Base-by-base conservation (phyloP, 805 yeast species). In the Suhomyces sp. region DNA sequence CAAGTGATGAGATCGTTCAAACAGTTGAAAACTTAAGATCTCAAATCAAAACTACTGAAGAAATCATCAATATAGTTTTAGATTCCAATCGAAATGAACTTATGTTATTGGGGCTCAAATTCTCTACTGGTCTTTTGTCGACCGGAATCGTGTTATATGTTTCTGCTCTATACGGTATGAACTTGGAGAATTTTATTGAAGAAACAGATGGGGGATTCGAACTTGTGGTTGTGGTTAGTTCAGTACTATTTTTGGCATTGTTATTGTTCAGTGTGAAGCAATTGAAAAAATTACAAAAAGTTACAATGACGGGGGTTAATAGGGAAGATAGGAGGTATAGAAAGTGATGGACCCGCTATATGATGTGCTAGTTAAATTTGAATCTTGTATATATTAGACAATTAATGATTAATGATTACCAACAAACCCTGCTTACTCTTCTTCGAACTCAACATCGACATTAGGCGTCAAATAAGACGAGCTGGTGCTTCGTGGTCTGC, bases 161-260 rank as follows among this genome's bases (percentile, higher is more conserved):
- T 11, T 93, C 95, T 2, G 83, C 96, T 0, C 65, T 88, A 8
- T 93, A 90, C 58, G 99, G 99, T 22, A 93, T 93, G 98, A 93
- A 93, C 60, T 66, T 93, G 56, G 87, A 84, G 52, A 93, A 91
- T 60, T 88, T 85, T 25, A 81, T 93, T 15, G 99, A 93, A 56
- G 95, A 88, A 38, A 65, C 79, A 1, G 73, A 75, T 36, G 71
- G 73, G 44, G 96, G 96, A 20, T 85, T 88, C 53, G 67, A 63
- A 40, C 27, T 50, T 5, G 56, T 65, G 5, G 55, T 78, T 5
- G 56, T 70, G 1, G 41, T 68, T 2, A 65, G 81, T 0, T 63
- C 79, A 2, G 51, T 76, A 7, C 33, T 61, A 3, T 46, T 76
- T 22, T 37, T 70, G 1, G 45, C 65, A 5, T 63, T 88, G 8